Evolutionary conservation across 2,329 filamentous ascomycete species (phyloP).

Genomic region (Neonectria coccinea): DNA sequence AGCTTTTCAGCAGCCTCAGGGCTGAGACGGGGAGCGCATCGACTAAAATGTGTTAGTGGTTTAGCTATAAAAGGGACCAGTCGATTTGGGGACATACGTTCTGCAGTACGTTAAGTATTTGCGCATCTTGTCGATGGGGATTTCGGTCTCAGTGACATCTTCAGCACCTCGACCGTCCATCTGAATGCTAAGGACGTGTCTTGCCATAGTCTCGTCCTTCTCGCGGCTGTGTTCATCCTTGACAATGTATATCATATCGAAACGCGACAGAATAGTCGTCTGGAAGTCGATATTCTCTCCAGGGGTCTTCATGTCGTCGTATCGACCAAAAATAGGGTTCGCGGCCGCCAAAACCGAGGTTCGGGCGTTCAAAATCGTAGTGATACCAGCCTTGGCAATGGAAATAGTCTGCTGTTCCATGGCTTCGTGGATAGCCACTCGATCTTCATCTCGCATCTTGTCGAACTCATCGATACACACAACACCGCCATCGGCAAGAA

Average conservation of each 20-base stretch:
- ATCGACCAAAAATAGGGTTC: slow-evolving; percentile 97
- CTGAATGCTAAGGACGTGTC: slow-evolving; percentile 96
- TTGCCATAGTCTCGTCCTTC: slow-evolving; percentile 93
- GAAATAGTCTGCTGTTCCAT: slow-evolving; percentile 99
- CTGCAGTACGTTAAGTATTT: slow-evolving; percentile 98
- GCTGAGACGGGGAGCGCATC: slow-evolving; percentile 91
- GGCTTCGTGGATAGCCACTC: slow-evolving; percentile 98
- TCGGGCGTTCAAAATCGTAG: slow-evolving; percentile 94
- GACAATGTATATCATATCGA: slow-evolving; percentile 99
- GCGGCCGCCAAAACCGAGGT: slow-evolving; percentile 96
- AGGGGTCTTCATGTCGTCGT: slow-evolving; percentile 97
- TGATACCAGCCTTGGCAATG: slow-evolving; percentile 98
- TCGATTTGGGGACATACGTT: slow-evolving; percentile 68
- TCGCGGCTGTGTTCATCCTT: slow-evolving; percentile 91
- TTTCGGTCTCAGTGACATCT: slow-evolving; percentile 86
- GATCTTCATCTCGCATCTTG: slow-evolving; percentile 98
- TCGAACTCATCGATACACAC: slow-evolving; percentile 99
- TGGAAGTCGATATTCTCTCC: slow-evolving; percentile 99
- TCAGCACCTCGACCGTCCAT: slow-evolving; percentile 89
- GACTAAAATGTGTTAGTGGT: slow-evolving; percentile 63
- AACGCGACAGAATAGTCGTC: slow-evolving; percentile 96
- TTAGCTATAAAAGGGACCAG: too few relatives aligned
- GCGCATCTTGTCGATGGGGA: slow-evolving; percentile 96
- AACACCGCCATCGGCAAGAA: slow-evolving; percentile 94
- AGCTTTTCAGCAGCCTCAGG: slow-evolving; percentile 94